These are phyloP conservation scores for Saccharomycopsis selenospora DNA, from an alignment of 805 yeast species.

Conservation along the genomic window DNA sequence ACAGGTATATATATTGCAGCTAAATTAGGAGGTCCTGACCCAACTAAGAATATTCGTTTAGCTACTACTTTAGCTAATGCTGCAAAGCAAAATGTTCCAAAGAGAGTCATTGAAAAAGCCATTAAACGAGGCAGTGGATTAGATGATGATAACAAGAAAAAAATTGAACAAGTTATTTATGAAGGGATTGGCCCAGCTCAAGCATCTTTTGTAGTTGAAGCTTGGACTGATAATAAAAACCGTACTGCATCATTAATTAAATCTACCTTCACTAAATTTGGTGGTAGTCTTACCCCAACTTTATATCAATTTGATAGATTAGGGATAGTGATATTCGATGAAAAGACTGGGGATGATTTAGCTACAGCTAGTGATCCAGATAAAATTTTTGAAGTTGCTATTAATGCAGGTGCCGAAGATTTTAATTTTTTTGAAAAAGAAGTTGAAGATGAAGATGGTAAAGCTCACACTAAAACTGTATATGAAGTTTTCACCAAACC, in stretches of 20 bases:
- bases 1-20: constrained; percentile 70
- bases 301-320: constrained; percentile 67
- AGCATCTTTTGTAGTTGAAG: constrained; percentile 76
- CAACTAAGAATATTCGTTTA: constrained; percentile 48
- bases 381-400: constrained; percentile 60
- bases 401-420: constrained; percentile 78
- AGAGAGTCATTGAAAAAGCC: constrained; percentile 81
- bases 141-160: constrained; percentile 36
- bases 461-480: constrained; percentile 22
- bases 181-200: constrained; percentile 95
- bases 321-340: constrained; percentile 48
- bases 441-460: constrained; percentile 24
- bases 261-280: constrained; percentile 63
- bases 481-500: constrained; percentile 58
- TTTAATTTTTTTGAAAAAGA: constrained; percentile 37
- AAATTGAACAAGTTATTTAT: constrained; percentile 54
- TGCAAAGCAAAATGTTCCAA: constrained; percentile 64
- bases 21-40: constrained; percentile 65
- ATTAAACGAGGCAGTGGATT: constrained; percentile 78
- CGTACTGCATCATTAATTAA: constrained; percentile 72
- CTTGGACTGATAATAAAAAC: constrained; percentile 81
- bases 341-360: constrained; percentile 25
- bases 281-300: constrained; percentile 70
- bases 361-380: constrained; percentile 36
- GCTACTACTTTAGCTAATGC: constrained; percentile 76